These are phyloP conservation scores for Tulasnella sp. DNA, from an alignment of 768 basidiomycete species.

Conservation along the genomic window DNA sequence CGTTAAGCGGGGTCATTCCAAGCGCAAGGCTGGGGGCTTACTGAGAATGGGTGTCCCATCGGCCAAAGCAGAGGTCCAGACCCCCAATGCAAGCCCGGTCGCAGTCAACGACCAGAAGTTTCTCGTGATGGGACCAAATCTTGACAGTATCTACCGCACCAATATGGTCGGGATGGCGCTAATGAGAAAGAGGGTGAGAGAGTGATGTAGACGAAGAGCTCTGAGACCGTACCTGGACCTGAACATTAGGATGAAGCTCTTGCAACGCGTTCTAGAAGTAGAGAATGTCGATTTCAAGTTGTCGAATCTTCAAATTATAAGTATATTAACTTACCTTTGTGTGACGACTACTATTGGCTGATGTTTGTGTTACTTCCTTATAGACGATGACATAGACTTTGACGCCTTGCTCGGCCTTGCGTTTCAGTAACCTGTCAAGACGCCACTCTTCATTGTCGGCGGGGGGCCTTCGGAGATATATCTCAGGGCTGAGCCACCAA, in stretches of 20 bases:
- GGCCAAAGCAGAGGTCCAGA: conserved; percentile 92
- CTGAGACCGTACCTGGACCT: conserved; percentile 35
- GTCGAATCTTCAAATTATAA: not conserved
- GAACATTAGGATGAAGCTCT: conserved; percentile 46
- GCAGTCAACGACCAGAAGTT: conserved; percentile 41
- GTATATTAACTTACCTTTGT: conserved; percentile 33
- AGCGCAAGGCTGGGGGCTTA: conserved; percentile 21
- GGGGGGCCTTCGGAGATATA: conserved; percentile 47
- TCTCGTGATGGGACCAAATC: conserved; percentile 93
- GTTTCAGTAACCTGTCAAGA: conserved; percentile 43
- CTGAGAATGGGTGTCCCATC: conserved; percentile 92
- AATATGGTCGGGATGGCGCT: conserved; percentile 36
- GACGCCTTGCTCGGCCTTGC: conserved; percentile 47
- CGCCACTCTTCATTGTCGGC: conserved; percentile 45
- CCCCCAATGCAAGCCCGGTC: conserved; percentile 60
- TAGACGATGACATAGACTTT: conserved; percentile 45
- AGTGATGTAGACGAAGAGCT: not conserved
- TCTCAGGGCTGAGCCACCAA: conserved; percentile 43
- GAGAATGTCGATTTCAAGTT: not conserved
- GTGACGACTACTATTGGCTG: conserved; percentile 40
- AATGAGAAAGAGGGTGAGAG: not conserved
- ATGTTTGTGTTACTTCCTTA: conserved; percentile 45
- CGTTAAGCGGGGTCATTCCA: not conserved
- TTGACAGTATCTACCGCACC: conserved; percentile 44
- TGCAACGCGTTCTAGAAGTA: conserved; percentile 41